Evolutionary conservation across 2,329 filamentous ascomycete genomes (phyloP), one percentile per base, ranked within the genome.

Genomic region (Chalaropsis ovoidea): DNA sequence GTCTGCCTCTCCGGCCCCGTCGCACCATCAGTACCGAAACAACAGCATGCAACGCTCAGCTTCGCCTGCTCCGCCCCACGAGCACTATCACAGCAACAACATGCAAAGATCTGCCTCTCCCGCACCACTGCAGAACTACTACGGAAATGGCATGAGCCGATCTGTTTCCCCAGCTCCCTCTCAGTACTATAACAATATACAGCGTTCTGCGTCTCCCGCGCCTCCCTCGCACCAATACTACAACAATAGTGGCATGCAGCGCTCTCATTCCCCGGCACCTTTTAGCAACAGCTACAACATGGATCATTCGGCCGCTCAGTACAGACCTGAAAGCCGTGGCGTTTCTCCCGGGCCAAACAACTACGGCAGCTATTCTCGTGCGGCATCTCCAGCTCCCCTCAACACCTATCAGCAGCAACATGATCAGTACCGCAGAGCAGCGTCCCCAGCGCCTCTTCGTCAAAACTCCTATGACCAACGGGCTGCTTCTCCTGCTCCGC

Each of bases 361-460:
- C 42, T 68, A 69, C 67, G 61, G 61, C 27, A 63, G 45, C 41
- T 67, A 70, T 72, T 72, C 66, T 70, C 70, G 73, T 72, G 74
- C 72, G 45, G 73, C 71, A 67, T 82, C 78, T 70, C 79, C 75
- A 68, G 74, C 72, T 52, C 73, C 74, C 13, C 68, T 72, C 11
- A 69, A 70, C 60, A 43, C 17, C 13, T 65, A 67, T 11, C 39
- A 54, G 2, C 69, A 71, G 13, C 71, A 75, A 15, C 62, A 67
- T 22, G 63, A 67, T 13, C 66, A 67, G 61, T 71, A 69, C 56
- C 72, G 70, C 39, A 73, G 76, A 67, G 69, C 72, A n/a, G 65
- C 42, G n/a, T 67, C 65, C 27, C 67, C 67, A 35, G 67, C 67
- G n/a, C 67, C 67, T 45, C 54, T 66, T 24, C 61, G 65, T n/a